A percentile compares a stretch with the other conserved stretches of the same genome.
Evolutionary conservation across 2,329 filamentous ascomycete genomes (phyloP).

Genomic region (Paraconiothyrium brasiliense): DNA sequence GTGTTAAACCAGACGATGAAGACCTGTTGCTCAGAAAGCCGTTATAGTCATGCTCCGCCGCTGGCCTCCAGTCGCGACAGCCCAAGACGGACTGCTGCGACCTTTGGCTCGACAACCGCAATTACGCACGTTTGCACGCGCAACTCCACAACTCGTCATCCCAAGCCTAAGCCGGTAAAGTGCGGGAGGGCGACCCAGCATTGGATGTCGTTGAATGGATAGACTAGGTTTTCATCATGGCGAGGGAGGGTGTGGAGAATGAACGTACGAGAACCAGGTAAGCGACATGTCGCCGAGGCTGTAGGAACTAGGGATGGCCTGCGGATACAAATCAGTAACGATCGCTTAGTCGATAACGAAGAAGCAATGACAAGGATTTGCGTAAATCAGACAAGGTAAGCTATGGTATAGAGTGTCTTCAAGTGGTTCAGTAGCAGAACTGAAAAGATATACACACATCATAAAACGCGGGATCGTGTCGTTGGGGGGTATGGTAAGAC

Average conservation of each 20-base stretch:
- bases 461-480: slow-evolving; percentile 30
- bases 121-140: slow-evolving; percentile 56
- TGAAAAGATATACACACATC: slow-evolving; percentile 59
- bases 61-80: slow-evolving; percentile 63
- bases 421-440: slow-evolving; percentile 71
- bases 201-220: slow-evolving; percentile 71
- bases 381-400: slow-evolving; percentile 65
- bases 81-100: slow-evolving; percentile 53
- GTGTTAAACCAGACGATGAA: slow-evolving; percentile 17
- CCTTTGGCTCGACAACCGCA: slow-evolving; percentile 65
- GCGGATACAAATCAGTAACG: slow-evolving; percentile 26
- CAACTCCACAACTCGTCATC: slow-evolving; percentile 83
- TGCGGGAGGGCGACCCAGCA: slow-evolving; percentile 78
- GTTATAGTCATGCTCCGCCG: slow-evolving; percentile 72
- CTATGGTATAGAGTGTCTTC: slow-evolving; percentile 65
- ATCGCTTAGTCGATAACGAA: background rate
- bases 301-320: background rate
- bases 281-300: background rate
- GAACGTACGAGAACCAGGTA: slow-evolving; percentile 32
- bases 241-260: slow-evolving; percentile 29
- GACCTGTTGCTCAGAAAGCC: slow-evolving; percentile 67
- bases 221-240: slow-evolving; percentile 68
- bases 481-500: slow-evolving; percentile 14
- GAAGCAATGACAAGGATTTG: slow-evolving; percentile 21
- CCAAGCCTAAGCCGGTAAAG: slow-evolving; percentile 64